phyloP scores from a whole-genome alignment of 192 early-diverging fungal species.

The Neocallimastix lanati region DNA sequence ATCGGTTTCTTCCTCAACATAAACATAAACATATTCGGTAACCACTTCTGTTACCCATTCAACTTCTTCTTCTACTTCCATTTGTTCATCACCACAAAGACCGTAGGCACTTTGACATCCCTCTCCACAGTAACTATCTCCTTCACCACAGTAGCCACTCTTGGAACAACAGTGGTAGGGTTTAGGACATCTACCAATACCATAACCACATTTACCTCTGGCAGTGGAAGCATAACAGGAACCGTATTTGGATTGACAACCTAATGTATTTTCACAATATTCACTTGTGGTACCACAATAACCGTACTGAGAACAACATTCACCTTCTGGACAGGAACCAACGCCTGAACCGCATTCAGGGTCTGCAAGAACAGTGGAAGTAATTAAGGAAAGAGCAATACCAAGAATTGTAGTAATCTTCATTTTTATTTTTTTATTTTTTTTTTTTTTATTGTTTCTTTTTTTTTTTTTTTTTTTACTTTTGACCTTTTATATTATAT shows the following conservation, averaged over 20 bases:
- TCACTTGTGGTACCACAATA: neutral
- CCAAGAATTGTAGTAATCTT: neutral
- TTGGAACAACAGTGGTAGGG: neutral
- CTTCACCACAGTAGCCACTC: neutral
- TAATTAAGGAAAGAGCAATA: neutral
- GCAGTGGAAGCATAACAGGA: neutral
- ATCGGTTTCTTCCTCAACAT: neutral
- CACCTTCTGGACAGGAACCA: neutral
- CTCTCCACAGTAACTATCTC: neutral
- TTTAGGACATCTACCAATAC: neutral
- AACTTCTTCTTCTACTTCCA: neutral
- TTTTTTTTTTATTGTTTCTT: neutral
- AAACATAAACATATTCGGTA: neutral
- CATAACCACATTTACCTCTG: neutral
- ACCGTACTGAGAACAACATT: too few relatives aligned
- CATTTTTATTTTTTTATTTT: neutral
- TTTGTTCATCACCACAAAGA: neutral
- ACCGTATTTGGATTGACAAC: neutral
- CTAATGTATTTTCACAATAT: neutral
- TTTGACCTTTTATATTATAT: too few relatives aligned
- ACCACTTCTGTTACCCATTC: neutral
- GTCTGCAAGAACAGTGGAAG: neutral
- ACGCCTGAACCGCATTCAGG: neutral
- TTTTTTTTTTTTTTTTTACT: neutral
- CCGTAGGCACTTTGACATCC: neutral